These are phyloP conservation scores for Capsicum rhomboideum DNA, from an alignment of 257 asterid genomes.

Conservation along the genomic window DNA sequence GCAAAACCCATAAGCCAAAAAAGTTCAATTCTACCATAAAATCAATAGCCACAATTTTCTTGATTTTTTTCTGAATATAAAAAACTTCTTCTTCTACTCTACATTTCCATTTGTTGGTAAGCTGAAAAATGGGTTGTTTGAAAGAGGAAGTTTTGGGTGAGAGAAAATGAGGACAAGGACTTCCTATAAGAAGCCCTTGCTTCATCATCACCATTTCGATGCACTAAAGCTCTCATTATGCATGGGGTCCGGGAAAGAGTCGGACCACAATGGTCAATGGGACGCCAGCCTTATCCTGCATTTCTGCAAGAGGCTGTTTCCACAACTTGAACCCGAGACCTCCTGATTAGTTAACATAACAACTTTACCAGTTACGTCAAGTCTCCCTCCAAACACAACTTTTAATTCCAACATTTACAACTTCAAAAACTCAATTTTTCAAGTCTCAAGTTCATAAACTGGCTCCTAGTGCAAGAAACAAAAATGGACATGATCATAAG, in stretches of 20 bases:
- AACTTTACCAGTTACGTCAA: background rate
- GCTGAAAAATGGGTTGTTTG: conserved; percentile 20
- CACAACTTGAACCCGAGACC: no score
- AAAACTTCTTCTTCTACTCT: background rate
- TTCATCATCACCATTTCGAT: conserved; percentile 36
- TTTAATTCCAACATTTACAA: background rate
- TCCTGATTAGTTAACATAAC: background rate
- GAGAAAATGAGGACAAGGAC: conserved; percentile 30
- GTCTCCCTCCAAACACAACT: background rate
- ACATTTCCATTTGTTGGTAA: background rate
- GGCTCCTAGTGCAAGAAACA: background rate
- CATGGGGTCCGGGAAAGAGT: background rate
- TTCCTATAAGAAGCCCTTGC: conserved; percentile 48
- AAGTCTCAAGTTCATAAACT: background rate
- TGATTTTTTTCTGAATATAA: background rate
- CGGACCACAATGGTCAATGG: background rate
- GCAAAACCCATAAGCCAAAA: background rate
- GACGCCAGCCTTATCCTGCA: background rate
- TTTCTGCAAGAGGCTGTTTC: background rate
- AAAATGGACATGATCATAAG: background rate
- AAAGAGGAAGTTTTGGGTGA: conserved; percentile 15
- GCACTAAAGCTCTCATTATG: background rate
- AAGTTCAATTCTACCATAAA: background rate
- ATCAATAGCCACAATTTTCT: background rate
- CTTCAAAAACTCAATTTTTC: background rate